Conservation (phyloP, 495 filamentous ascomycete species). For the Aspergillus panamensis region DNA sequence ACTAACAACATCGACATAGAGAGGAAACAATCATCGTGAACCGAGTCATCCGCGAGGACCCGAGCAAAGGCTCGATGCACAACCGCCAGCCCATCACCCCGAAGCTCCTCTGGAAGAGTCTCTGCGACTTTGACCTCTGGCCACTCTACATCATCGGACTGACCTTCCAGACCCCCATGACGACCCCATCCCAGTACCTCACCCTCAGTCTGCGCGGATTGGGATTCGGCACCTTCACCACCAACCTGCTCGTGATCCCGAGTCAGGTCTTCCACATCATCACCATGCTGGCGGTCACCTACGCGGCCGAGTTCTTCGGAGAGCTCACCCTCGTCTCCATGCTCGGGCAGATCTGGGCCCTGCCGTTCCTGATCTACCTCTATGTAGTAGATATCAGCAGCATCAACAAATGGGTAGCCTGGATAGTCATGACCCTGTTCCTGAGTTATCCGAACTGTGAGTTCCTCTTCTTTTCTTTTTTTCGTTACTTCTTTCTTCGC, state of each 20-base stretch:
- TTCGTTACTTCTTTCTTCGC: not conserved
- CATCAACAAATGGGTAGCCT: slow-evolving; percentile 47
- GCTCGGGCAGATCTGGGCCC: slow-evolving; percentile 49
- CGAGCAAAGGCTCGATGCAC: slow-evolving; percentile 59
- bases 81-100: slow-evolving; percentile 51
- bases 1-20: not conserved
- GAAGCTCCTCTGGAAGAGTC: slow-evolving; percentile 38
- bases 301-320: slow-evolving; percentile 39
- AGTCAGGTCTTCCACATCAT: slow-evolving; percentile 37
- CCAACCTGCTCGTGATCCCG: slow-evolving; percentile 62
- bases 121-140: slow-evolving; percentile 56
- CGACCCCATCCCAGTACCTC: slow-evolving; percentile 43
- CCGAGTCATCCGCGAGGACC: slow-evolving; percentile 60
- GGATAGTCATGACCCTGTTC: slow-evolving; percentile 46
- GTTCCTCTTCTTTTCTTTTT: not conserved
- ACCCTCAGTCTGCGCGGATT: slow-evolving; percentile 48
- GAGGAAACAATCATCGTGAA: slow-evolving; percentile 52
- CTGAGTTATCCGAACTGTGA: slow-evolving; percentile 53
- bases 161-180: slow-evolving; percentile 46
- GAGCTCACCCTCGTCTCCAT: slow-evolving; percentile 48
- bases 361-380: slow-evolving; percentile 51
- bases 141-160: slow-evolving; percentile 53
- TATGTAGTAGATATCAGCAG: slow-evolving; percentile 39
- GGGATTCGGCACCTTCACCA: slow-evolving; percentile 45
- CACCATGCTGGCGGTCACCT: slow-evolving; percentile 34